Base-by-base conservation (phyloP, 2,329 filamentous ascomycete genomes). In the Epichloe hybrida region DNA sequence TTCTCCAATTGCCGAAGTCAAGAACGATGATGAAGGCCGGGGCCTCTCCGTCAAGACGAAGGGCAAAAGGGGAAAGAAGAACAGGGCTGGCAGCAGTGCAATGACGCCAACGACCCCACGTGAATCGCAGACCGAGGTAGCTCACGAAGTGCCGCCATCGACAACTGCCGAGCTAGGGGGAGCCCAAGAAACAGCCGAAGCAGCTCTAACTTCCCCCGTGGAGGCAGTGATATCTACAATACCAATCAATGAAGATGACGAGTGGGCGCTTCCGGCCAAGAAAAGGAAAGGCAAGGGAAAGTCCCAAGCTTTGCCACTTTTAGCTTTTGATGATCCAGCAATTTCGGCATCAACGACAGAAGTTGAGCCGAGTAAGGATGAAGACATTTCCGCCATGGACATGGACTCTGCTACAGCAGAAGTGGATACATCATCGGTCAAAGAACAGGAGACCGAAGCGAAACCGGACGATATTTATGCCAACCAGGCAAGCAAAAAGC, bases 31-130 rank as follows among this genome's bases (percentile, higher is more conserved):
- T 12, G 56, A 57, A 36, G 59, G 61, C 27, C 61, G 58, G 54
- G 64, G 65, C 7, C 55, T 63, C 38, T 64, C 69, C 47, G 59
- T 61, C 51, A 72, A 69, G 54, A 72, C 69, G 54, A 76, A 73
- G 55, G 69, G 63, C 50, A 66, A 66, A 58, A 67, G 66, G 60
- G 67, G 58, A 63, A 69, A 65, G 56, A 60, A 64, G 52, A 39
- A 38, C 23, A 55, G 50, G 35, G n/a, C 47, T 20, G 52, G 46
- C n/a, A 51, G 50, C 20, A 43, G 50, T 49, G 40, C 48, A 27
- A 49, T 49, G 12, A 49, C 45, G 34, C 47, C 50, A 15, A 52
- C 6, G 23, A 49, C 48, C 48, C 39, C 48, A 21, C 39, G 41
- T 21, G 54, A 54, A 15, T 13, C 36, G 13, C 11, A 42, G 7